Evolutionary conservation across 495 filamentous ascomycete genomes (phyloP).

Genomic region (Elasticomyces elasticus): DNA sequence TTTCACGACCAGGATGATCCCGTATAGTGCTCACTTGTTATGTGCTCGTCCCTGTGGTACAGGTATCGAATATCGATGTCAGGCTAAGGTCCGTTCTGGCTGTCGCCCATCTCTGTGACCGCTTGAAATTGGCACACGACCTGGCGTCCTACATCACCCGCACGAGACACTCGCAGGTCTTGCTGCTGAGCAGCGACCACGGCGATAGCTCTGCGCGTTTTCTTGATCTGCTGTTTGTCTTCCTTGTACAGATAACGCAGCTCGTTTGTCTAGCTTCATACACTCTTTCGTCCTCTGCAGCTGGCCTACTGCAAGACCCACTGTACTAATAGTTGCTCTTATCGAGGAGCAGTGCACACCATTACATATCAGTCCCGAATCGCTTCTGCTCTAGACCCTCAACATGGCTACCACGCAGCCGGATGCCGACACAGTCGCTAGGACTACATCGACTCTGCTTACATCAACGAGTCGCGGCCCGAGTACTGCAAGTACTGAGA

Average conservation of each 20-base stretch:
- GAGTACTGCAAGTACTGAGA: not conserved
- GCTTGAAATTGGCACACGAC: not conserved
- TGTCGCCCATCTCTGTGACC: not conserved
- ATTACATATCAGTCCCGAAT: not conserved
- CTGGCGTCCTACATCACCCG: not conserved
- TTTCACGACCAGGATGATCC: not conserved
- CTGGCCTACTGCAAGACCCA: not conserved
- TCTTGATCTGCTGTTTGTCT: not conserved
- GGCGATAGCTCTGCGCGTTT: not conserved
- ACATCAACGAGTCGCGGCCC: not conserved
- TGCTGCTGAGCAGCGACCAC: not conserved
- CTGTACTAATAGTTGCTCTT: not conserved
- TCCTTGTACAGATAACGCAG: not conserved
- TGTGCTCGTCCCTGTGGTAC: not conserved
- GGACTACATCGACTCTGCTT: not conserved
- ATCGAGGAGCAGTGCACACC: not conserved
- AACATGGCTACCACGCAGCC: not conserved
- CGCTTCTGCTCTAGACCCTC: not conserved
- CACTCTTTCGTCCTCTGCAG: not conserved
- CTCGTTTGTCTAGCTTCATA: not conserved
- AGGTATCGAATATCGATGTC: too few relatives aligned
- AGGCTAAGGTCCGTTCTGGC: not conserved
- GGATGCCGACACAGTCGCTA: not conserved
- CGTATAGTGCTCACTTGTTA: not conserved
- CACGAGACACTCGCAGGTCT: not conserved